These are phyloP conservation scores for Fonsecaea pugnacius DNA, from an alignment of 2,329 filamentous ascomycete genomes.

Conservation along the genomic window DNA sequence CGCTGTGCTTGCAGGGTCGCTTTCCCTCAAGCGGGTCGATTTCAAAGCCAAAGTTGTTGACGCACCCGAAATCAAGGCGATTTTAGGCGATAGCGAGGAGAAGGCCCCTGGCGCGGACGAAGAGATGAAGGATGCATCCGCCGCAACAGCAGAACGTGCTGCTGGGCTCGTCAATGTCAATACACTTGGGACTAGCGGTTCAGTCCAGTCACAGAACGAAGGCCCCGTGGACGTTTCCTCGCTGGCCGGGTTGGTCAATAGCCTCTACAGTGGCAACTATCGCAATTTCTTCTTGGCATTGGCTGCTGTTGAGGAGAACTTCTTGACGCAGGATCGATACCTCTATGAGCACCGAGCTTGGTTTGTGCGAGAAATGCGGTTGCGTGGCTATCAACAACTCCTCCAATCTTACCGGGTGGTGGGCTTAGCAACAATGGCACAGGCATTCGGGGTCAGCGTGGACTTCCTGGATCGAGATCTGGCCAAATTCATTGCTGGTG, in stretches of 20 bases:
- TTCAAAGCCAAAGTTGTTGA: conserved; percentile 99
- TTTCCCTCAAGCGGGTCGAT: conserved; percentile 93
- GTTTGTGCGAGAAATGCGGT: conserved; percentile 98
- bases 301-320: conserved; percentile 87
- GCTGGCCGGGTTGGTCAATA: conserved; percentile 83
- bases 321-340: conserved; percentile 92
- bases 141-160: conserved; percentile 56
- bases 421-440: conserved; percentile 95
- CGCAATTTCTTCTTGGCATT: conserved; percentile 90
- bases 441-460: conserved; percentile 93
- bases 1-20: conserved; percentile 89
- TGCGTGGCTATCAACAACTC: conserved; percentile 94
- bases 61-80: conserved; percentile 96
- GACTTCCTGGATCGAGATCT: conserved; percentile 97
- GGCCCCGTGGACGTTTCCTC: conserved; percentile 85
- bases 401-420: conserved; percentile 97
- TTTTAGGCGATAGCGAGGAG: conserved; percentile 86
- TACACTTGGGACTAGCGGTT: conserved; percentile 71
- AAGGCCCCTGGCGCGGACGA: conserved; percentile 82
- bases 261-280: conserved; percentile 92
- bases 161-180: conserved; percentile 85
- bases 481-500: conserved; percentile 93
- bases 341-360: conserved; percentile 93
- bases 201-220: conserved; percentile 71
- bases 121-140: conserved; percentile 68